Evolutionary conservation across 345 rosid genomes (phyloP).

Genomic region (Eucalyptus grandis): DNA sequence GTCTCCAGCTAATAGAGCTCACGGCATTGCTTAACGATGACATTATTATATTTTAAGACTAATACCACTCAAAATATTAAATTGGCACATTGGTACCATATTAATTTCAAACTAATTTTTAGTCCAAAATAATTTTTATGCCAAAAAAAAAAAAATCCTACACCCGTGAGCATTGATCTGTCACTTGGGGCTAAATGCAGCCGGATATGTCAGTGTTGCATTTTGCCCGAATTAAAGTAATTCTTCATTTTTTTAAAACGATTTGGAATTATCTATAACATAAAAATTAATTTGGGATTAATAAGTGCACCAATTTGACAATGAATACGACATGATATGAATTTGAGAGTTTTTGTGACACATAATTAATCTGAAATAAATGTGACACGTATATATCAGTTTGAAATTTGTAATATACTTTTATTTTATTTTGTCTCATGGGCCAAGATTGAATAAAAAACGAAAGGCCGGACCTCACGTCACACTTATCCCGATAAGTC

Average conservation of each 20-base stretch:
- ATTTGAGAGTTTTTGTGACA: background rate
- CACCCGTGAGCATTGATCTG: background rate
- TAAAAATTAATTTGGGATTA: background rate
- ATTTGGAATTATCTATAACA: background rate
- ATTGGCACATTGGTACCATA: background rate
- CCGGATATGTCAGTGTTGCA: background rate
- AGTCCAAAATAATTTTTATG: background rate
- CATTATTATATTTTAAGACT: background rate
- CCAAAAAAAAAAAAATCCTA: background rate
- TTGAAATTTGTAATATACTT: rapidly evolving
- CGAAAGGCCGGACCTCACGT: rapidly evolving
- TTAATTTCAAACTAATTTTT: background rate
- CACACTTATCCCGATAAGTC: background rate
- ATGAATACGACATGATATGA: background rate
- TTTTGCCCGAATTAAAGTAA: background rate
- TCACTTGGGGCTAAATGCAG: background rate
- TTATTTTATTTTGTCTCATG: background rate
- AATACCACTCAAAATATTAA: background rate
- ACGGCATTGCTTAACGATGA: background rate
- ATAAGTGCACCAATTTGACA: background rate
- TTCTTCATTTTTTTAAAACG: background rate
- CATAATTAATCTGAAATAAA: background rate
- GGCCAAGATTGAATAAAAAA: background rate
- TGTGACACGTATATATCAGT: rapidly evolving
- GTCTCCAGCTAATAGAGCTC: background rate